Evolutionary conservation across 1,139 yeast genomes (phyloP).

Genomic region (Taphrina communis): DNA sequence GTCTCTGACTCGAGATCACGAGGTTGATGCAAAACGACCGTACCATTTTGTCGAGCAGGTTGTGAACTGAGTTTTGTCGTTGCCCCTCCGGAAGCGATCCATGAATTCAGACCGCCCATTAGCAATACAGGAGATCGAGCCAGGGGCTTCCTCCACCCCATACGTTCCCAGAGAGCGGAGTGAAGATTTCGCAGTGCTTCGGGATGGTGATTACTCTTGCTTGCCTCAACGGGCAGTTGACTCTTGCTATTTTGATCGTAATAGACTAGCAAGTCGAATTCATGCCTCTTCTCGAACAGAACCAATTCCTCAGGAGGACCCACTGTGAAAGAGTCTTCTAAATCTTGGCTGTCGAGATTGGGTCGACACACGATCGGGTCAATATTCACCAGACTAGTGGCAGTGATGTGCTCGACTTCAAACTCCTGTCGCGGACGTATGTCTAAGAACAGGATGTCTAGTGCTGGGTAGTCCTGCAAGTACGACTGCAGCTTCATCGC

Average conservation of each 20-base stretch:
- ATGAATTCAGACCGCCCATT: conserved; percentile 60
- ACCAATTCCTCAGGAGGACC: conserved; percentile 62
- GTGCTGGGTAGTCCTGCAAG: conserved; percentile 46
- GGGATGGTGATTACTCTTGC: conserved; percentile 39
- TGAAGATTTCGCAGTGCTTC: conserved; percentile 51
- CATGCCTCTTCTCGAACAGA: conserved; percentile 60
- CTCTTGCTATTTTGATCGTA: conserved; percentile 57
- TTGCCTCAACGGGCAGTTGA: conserved; percentile 36
- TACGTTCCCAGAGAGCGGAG: conserved; percentile 53
- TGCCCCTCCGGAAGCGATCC: conserved; percentile 52
- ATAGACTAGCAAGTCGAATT: conserved; percentile 66
- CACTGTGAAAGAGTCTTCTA: conserved; percentile 64
- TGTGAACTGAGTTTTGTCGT: not conserved
- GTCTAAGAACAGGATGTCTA: conserved; percentile 61
- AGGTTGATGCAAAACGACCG: conserved; percentile 1
- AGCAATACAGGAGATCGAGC: conserved; percentile 62
- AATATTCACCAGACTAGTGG: conserved; percentile 65
- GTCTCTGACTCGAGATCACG: not conserved
- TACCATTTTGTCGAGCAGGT: not conserved
- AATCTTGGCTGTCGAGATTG: conserved; percentile 61
- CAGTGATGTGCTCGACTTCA: conserved; percentile 64
- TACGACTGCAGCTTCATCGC: conserved; percentile 49
- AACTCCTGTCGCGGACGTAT: conserved; percentile 66
- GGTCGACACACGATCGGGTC: conserved; percentile 66
- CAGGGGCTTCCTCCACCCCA: conserved; percentile 57